phyloP scores from a whole-genome alignment of 2,329 filamentous ascomycete genomes.

The Monilinia laxa region DNA sequence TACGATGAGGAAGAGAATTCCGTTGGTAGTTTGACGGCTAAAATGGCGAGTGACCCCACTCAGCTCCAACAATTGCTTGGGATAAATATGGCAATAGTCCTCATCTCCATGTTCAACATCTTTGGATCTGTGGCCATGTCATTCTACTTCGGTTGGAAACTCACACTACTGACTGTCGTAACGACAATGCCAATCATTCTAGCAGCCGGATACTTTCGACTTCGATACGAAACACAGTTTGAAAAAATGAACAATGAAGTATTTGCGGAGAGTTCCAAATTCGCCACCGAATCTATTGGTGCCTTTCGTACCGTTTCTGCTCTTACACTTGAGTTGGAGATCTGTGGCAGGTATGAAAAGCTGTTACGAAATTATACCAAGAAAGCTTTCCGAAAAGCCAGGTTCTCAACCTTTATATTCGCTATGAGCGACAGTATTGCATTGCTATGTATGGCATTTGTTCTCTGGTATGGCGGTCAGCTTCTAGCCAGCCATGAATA shows the following conservation, averaged over 20 bases:
- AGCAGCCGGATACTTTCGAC: slow-evolving; percentile 46
- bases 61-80: slow-evolving; percentile 52
- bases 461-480: slow-evolving; percentile 49
- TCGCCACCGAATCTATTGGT: slow-evolving; percentile 61
- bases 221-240: slow-evolving; percentile 55
- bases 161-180: slow-evolving; percentile 65
- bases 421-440: slow-evolving; percentile 55
- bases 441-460: slow-evolving; percentile 55
- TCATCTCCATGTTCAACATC: slow-evolving; percentile 65
- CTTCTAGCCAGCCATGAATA: slow-evolving; percentile 41
- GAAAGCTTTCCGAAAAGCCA: slow-evolving; percentile 50
- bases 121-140: slow-evolving; percentile 64
- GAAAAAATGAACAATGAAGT: slow-evolving; percentile 57
- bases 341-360: slow-evolving; percentile 49
- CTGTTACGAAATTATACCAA: slow-evolving; percentile 50
- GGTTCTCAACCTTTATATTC: slow-evolving; percentile 51
- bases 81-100: slow-evolving; percentile 53
- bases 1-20: slow-evolving; percentile 49
- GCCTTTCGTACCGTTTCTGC: slow-evolving; percentile 63
- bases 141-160: slow-evolving; percentile 74
- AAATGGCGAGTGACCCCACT: slow-evolving; percentile 50
- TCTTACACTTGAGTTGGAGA: slow-evolving; percentile 60
- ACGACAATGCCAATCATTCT: slow-evolving; percentile 55
- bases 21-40: slow-evolving; percentile 48
- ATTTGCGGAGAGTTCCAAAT: slow-evolving; percentile 61